Evolutionary conservation across 176 grass and related monocot genomes (phyloP), one percentile per base, ranked within the genome.

Genomic region (Oryza rufipogon): DNA sequence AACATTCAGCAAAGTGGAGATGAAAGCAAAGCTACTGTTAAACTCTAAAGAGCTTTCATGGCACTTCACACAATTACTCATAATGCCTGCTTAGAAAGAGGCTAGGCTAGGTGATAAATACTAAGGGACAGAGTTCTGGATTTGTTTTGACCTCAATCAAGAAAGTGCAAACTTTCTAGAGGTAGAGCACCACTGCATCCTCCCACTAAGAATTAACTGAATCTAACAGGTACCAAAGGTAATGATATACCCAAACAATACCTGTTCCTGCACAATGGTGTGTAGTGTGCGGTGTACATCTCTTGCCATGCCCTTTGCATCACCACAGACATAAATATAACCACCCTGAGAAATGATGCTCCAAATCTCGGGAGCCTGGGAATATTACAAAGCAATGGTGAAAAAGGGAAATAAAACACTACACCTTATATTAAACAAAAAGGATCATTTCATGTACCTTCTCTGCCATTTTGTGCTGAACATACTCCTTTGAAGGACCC

Each of bases 301-400:
- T 87, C 91, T 93, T 39, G 93, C 96, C 96, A 98, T 98, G 47
- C 96, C 96, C 76, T 95, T 98, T 0, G 96, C 96, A 13, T 98
- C 93, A 56, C 96, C 96, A 38, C 96, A 98, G 26, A 98, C 93
- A 54, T 95, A 98, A 74, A 98, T 63, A 79, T 94, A 98, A 78
- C 93, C 96, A 0, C 91, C 93, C 79, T 94, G 87, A 66, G 89
- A 98, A 88, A 98, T 92, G 41, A 89, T 86, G 60, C 76, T 85
- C 96, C 96, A 98, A 17, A 98, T 76, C 32, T 98, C 87, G 26
- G 66, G 30, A 47, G 93, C 93, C 96, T 98, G 84, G 12, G 11
- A 89, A 63, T 75, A 65, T 48, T 38, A 83, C 33, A 80, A 9
- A 32, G 26, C 17, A 52, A 87, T 20, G 33, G 69, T 75, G 5